Evolutionary conservation across 108 stramenopile species (phyloP), one percentile per base, ranked within the genome.

Genomic region (Halocafeteria seosinensis): DNA sequence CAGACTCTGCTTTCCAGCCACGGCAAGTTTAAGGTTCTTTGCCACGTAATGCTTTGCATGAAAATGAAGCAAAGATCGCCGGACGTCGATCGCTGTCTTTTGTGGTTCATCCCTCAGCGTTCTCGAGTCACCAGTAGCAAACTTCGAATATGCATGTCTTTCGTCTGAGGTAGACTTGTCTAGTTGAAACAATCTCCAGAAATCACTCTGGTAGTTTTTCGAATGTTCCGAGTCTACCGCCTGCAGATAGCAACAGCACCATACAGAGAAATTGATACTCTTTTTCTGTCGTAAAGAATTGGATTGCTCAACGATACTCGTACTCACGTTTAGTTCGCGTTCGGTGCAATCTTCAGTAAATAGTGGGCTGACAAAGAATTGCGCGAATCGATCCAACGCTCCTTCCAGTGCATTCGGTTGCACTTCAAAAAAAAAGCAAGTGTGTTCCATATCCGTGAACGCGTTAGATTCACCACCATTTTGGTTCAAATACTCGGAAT

Each of bases 221-320:
- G 81, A 71, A 72, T 94, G 90, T 72, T 95, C 97, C 31, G 85
- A 88, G 70, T 98, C 90, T 12, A 98, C 88, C 4, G 94, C 94
- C n/a, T n/a, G n/a, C n/a, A n/a, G n/a, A n/a, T n/a, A n/a, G n/a
- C n/a, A n/a, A n/a, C n/a, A n/a, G n/a, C n/a, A n/a, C n/a, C 55
- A 79, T 76, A n/a, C n/a, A n/a, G n/a, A n/a, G n/a, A n/a, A n/a
- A n/a, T n/a, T n/a, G n/a, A n/a, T n/a, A n/a, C n/a, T n/a, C n/a
- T n/a, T n/a, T n/a, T n/a, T n/a, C n/a, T n/a, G n/a, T n/a, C n/a
- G n/a, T n/a, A n/a, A n/a, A n/a, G n/a, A n/a, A n/a, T n/a, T 55
- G 33, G 55, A 55, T 34, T 31, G 55, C 55, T n/a, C n/a, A n/a
- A n/a, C n/a, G n/a, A n/a, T n/a, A n/a, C n/a, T n/a, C n/a, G n/a